Conservation (phyloP, 2,329 filamentous ascomycete genomes). For the Aureobasidium lini region DNA sequence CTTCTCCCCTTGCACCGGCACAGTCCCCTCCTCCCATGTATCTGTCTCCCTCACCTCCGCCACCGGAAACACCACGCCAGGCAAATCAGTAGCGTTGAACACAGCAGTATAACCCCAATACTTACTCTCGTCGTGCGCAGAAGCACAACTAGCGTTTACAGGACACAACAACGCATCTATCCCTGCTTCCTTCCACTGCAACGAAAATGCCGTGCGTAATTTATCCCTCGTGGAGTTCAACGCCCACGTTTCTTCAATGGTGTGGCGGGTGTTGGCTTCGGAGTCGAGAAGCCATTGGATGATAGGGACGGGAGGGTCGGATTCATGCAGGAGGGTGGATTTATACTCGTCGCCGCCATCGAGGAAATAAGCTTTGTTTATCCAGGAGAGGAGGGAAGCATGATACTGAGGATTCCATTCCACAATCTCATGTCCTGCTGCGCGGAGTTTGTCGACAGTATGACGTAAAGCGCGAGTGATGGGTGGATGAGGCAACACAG, state of each 20-base stretch:
- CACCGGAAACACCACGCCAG: constrained; percentile 51
- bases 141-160: constrained; percentile 48
- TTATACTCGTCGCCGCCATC: constrained; percentile 9
- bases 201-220: constrained; percentile 39
- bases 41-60: constrained; percentile 39
- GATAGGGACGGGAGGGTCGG: constrained; percentile 4
- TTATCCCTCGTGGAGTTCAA: constrained; percentile 31
- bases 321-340: background rate
- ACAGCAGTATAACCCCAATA: constrained; percentile 58
- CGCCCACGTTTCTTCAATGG: constrained; percentile 6
- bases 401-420: constrained; percentile 50
- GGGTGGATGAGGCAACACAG: constrained; percentile 59
- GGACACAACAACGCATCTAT: constrained; percentile 59
- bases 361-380: constrained; percentile 10
- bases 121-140: constrained; percentile 44
- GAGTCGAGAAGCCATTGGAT: constrained; percentile 8
- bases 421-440: constrained; percentile 46
- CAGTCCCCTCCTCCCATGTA: constrained; percentile 31
- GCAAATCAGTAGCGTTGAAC: constrained; percentile 56
- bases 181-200: constrained; percentile 33
- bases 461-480: constrained; percentile 51
- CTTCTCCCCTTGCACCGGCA: constrained; percentile 17
- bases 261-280: background rate
- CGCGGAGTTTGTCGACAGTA: constrained; percentile 44
- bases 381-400: constrained; percentile 23